These are phyloP conservation scores for Tuber microsphaerosporum DNA, from an alignment of 495 filamentous ascomycete genomes.

Conservation along the genomic window DNA sequence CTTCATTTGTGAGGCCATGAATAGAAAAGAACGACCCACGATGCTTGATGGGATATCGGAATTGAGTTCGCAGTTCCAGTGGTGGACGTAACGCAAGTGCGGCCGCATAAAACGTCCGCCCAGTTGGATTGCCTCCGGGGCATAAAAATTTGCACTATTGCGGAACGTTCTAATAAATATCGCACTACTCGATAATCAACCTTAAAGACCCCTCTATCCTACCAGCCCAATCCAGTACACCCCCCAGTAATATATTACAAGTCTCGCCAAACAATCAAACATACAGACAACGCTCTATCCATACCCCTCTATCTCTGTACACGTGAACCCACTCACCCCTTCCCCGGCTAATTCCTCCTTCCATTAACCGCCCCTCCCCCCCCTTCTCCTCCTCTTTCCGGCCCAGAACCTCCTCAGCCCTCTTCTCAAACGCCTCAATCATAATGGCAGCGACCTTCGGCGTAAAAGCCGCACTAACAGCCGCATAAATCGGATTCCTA, in stretches of 20 bases:
- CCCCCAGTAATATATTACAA: background rate
- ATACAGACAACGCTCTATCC: slow-evolving; percentile 5
- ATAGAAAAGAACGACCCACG: background rate
- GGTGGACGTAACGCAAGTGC: background rate
- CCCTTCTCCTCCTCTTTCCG: slow-evolving; percentile 8
- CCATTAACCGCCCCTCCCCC: background rate
- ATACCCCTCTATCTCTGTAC: background rate
- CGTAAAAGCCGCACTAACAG: slow-evolving; percentile 68
- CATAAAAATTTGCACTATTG: background rate
- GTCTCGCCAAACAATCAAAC: background rate
- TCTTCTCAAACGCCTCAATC: slow-evolving; percentile 87
- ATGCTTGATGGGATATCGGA: background rate
- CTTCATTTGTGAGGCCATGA: background rate
- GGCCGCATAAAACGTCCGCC: background rate
- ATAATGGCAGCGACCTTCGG: slow-evolving; percentile 77
- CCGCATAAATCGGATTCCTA: slow-evolving; percentile 72
- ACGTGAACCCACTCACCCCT: slow-evolving; percentile 3
- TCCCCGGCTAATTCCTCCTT: background rate
- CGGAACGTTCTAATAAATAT: background rate
- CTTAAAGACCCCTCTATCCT: background rate
- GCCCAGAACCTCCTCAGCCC: slow-evolving; percentile 57
- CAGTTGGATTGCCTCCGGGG: background rate
- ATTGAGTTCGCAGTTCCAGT: background rate
- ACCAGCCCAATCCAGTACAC: background rate
- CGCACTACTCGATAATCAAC: background rate